Evolutionary conservation across 2,329 filamentous ascomycete species (phyloP).

Genomic region (Penicillium sp.): DNA sequence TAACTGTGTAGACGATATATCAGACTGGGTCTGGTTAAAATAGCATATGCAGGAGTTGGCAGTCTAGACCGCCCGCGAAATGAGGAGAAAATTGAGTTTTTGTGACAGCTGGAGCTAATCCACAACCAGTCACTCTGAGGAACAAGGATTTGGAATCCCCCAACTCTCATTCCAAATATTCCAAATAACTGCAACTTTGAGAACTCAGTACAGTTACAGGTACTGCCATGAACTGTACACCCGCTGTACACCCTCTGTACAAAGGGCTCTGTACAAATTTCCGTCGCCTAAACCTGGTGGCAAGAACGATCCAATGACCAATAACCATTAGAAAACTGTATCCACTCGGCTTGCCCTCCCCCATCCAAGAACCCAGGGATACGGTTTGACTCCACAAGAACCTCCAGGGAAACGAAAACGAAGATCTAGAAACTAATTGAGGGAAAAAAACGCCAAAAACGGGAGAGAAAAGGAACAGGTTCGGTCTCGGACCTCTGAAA

Average conservation of each 20-base stretch:
- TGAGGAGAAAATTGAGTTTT: constrained; percentile 1
- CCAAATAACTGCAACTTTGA: background rate
- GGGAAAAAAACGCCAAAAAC: background rate
- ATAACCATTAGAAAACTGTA: background rate
- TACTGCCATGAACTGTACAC: background rate
- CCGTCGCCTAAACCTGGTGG: constrained; percentile 3
- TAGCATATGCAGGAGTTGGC: background rate
- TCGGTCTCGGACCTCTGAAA: constrained; percentile 3
- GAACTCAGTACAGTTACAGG: background rate
- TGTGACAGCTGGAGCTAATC: constrained; percentile 5
- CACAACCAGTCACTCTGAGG: background rate
- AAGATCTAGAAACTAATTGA: background rate
- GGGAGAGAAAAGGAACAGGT: constrained; percentile 2
- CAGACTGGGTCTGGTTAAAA: background rate
- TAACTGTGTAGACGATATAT: no score
- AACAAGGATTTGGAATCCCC: background rate
- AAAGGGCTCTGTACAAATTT: background rate
- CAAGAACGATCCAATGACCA: constrained; percentile 1
- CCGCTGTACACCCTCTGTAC: background rate
- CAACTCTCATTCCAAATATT: background rate
- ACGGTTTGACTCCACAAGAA: constrained; percentile 12
- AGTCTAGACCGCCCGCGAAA: constrained; percentile 10
- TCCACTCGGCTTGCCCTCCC: constrained; percentile 6
- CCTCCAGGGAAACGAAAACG: background rate
- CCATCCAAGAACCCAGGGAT: constrained; percentile 2